Conservation (phyloP, 345 rosid species). For the Tarenaya hassleriana region DNA sequence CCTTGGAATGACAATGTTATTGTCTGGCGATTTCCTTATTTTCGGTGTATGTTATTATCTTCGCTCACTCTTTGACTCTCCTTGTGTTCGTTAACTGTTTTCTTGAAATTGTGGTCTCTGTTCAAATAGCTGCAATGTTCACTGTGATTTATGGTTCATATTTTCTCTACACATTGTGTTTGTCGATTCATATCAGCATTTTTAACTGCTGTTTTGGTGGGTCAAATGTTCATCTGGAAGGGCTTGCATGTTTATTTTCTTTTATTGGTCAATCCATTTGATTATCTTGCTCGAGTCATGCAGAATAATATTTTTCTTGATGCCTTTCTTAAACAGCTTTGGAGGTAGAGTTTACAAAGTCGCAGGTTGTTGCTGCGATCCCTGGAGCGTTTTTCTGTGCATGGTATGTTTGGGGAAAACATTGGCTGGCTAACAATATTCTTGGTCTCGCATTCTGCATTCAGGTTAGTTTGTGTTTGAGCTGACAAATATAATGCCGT, state of each 20-base stretch:
- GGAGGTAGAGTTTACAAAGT: slow-evolving; percentile 92
- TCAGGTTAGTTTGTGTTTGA: slow-evolving; percentile 57
- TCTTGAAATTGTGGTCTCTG: neutral
- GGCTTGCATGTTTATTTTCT: slow-evolving; percentile 1
- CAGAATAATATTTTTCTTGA: slow-evolving; percentile 32
- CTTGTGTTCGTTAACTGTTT: neutral
- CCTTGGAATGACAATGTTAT: slow-evolving; percentile 80
- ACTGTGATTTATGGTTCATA: too few relatives aligned
- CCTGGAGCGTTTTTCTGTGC: slow-evolving; percentile 96
- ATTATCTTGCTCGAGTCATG: slow-evolving; percentile 31
- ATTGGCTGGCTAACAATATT: slow-evolving; percentile 96
- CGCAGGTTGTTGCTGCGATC: slow-evolving; percentile 86
- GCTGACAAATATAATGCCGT: neutral
- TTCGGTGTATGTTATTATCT: slow-evolving; percentile 53
- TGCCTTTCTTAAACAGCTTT: slow-evolving; percentile 61
- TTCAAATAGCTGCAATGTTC: too few relatives aligned
- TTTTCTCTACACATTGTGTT: too few relatives aligned
- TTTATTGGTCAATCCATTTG: slow-evolving; percentile 31
- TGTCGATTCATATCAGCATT: too few relatives aligned
- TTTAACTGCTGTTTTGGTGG: neutral
- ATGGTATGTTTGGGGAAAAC: slow-evolving; percentile 94
- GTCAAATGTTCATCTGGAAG: neutral
- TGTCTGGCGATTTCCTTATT: slow-evolving; percentile 69
- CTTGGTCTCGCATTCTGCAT: slow-evolving; percentile 95
- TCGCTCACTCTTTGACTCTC: neutral